A percentile compares a stretch with the other conserved stretches of the same genome.
These are phyloP conservation scores for Rhizopus delemar DNA, from an alignment of 371 early-diverging fungal genomes.

Conservation along the genomic window DNA sequence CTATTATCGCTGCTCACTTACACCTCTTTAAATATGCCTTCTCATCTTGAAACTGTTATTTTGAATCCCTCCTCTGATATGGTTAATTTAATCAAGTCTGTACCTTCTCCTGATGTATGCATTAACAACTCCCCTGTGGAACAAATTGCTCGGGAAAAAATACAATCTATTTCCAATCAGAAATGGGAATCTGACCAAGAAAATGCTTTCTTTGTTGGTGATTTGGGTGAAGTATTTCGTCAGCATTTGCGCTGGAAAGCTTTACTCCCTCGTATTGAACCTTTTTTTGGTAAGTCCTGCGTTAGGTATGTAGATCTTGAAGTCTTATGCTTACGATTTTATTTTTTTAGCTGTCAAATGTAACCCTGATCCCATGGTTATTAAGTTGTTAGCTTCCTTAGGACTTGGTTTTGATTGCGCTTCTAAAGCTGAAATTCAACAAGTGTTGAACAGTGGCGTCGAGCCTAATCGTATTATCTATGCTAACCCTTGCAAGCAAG, in stretches of 20 bases:
- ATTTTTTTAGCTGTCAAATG: conserved; percentile 84
- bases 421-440: conserved; percentile 83
- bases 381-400: conserved; percentile 79
- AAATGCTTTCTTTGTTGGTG: conserved; percentile 92
- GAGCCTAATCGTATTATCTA: conserved; percentile 86
- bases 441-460: conserved; percentile 78
- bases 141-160: conserved; percentile 35
- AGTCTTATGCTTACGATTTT: conserved; percentile 4
- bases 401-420: conserved; percentile 95
- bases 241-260: conserved; percentile 84
- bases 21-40: conserved; percentile 28
- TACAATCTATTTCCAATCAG: conserved; percentile 42
- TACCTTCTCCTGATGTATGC: conserved; percentile 23
- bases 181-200: conserved; percentile 68
- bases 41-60: conserved; percentile 39
- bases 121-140: conserved; percentile 37
- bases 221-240: conserved; percentile 85
- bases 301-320: background rate
- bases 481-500: conserved; percentile 98
- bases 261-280: conserved; percentile 88
- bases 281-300: conserved; percentile 81
- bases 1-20: background rate
- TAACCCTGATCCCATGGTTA: conserved; percentile 88
- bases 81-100: conserved; percentile 13
- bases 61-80: conserved; percentile 24